Percentiles rank a stretch among this genome's conserved stretches.
phyloP scores from a whole-genome alignment of 108 stramenopile species.

The Pseudonitzschia pungens region DNA sequence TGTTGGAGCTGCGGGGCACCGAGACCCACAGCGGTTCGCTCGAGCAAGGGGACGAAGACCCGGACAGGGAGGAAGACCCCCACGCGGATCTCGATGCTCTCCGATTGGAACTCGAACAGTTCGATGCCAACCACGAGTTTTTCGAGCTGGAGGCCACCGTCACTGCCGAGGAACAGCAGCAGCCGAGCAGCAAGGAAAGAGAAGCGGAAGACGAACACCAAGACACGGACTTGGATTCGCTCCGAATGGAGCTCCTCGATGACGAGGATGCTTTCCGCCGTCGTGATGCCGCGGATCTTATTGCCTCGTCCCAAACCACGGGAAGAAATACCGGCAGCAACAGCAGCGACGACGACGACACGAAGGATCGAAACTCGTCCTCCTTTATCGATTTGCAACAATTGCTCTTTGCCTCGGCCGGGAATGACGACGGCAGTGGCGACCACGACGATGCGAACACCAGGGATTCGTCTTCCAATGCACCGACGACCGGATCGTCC shows the following conservation, averaged over 20 bases:
- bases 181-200: too few species aligned
- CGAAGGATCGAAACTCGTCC: background rate
- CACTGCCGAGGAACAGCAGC: background rate
- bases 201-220: too few species aligned
- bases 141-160: background rate
- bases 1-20: too few species aligned
- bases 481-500: background rate
- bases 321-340: background rate
- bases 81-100: background rate
- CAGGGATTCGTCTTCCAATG: background rate
- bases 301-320: background rate
- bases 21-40: background rate
- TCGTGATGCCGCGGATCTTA: background rate
- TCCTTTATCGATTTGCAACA: conserved; percentile 17
- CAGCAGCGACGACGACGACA: background rate
- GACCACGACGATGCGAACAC: background rate
- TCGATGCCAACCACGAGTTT: background rate
- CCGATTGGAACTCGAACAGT: background rate
- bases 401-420: background rate
- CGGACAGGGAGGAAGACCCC: background rate
- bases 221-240: too few species aligned
- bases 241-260: background rate
- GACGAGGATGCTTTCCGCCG: background rate
- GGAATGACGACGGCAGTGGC: background rate
- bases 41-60: background rate